Percentiles rank a stretch among this genome's conserved stretches.
These are phyloP conservation scores for Mucuna pruriens DNA, from an alignment of 306 rosid genomes.

Conservation along the genomic window DNA sequence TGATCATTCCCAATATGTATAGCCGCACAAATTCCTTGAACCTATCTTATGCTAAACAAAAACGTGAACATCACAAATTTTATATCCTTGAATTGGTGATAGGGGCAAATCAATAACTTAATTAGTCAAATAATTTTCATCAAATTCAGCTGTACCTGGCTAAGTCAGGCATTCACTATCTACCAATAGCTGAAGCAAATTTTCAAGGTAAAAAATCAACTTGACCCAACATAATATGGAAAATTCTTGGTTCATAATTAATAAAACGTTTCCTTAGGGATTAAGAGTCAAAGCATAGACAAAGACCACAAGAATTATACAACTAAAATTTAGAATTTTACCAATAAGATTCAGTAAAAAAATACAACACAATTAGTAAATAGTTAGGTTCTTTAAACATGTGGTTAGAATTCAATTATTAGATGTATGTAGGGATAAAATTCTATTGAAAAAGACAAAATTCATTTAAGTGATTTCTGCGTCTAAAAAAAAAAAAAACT, in stretches of 20 bases:
- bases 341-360: too few species aligned
- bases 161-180: neutral
- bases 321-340: too few species aligned
- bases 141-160: slow-evolving; percentile 19
- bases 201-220: neutral
- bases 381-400: too few species aligned
- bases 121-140: neutral
- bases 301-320: slow-evolving; percentile 35
- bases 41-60: slow-evolving; percentile 13
- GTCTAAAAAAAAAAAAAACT: too few species aligned
- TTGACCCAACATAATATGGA: slow-evolving; percentile 13
- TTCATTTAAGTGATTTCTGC: too few species aligned
- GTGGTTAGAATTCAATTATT: too few species aligned
- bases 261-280: slow-evolving; percentile 45
- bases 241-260: neutral
- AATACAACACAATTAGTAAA: too few species aligned
- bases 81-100: slow-evolving; percentile 17
- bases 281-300: slow-evolving; percentile 54
- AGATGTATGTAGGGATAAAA: too few species aligned
- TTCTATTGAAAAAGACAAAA: too few species aligned
- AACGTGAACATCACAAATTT: slow-evolving; percentile 36
- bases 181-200: slow-evolving; percentile 24
- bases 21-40: slow-evolving; percentile 30
- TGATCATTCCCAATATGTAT: slow-evolving; percentile 30
- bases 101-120: neutral